Evolutionary conservation across 1,139 yeast species (phyloP), one percentile per base, ranked within the genome.

Genomic region (Protomyces inundatus): DNA sequence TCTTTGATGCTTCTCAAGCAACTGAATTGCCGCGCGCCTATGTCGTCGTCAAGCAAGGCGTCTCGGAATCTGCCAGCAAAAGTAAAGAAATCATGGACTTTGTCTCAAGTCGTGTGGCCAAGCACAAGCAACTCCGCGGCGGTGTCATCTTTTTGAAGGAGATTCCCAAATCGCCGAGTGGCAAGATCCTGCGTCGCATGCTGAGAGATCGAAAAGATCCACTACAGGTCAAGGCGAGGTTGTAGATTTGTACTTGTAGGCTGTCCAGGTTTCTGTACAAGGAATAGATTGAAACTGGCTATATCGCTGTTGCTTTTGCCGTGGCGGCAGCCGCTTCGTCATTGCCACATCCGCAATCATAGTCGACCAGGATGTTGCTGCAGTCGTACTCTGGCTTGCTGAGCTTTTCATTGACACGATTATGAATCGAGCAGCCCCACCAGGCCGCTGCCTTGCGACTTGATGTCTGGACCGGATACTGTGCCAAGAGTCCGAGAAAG

Each of bases 381-480:
- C 98, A 93, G 74, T 93, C 97, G 74, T 90, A 93, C 23, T 79
- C 79, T 0, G 81, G 83, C 70, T 93, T 90, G 4, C 79, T 79
- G 61, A 93, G 80, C 60, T 87, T 77, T 66, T 83, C 84, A 74
- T 93, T 93, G 42, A 91, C 97, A 67, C 81, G 77, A 71, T 95
- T 93, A 76, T 93, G 99, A n/a, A 93, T 81, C 71, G 86, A 86
- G 74, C 98, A 93, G 1, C 98, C 98, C 98, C 98, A 93, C 68
- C 88, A 77, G 0, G 97, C 90, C 0, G 98, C 98, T 1, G 84
- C 82, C 68, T 86, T 85, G 65, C 97, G 81, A 30, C 87, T 81
- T 6, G 84, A 80, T 2, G 88, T 81, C 72, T 95, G 98, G 2
- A 97, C 97, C 0, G 98, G 98, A 71, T 79, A 84, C 70, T 86